A percentile compares a stretch with the other conserved stretches of the same genome.
Conservation (phyloP, 2,329 filamentous ascomycete species). For the Venturia oleaginea region DNA sequence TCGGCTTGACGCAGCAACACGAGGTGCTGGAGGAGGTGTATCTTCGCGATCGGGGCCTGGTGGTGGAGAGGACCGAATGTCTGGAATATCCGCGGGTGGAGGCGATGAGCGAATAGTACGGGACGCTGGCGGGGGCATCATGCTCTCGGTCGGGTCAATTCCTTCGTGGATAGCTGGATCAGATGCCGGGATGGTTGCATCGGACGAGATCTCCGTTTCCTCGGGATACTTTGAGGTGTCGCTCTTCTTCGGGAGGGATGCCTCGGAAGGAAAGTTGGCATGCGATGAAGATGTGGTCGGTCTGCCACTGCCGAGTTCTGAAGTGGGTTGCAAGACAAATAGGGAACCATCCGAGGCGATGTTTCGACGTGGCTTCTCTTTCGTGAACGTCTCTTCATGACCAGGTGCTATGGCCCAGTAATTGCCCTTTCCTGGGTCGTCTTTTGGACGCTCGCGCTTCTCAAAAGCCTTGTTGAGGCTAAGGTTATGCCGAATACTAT, state of each 20-base stretch:
- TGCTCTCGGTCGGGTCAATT: slow-evolving; percentile 30
- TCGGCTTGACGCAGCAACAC: not conserved
- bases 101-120: slow-evolving; percentile 56
- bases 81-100: slow-evolving; percentile 54
- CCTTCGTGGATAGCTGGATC: slow-evolving; percentile 42
- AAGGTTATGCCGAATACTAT: slow-evolving; percentile 96
- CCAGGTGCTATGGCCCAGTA: slow-evolving; percentile 94
- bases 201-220: slow-evolving; percentile 41
- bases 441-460: slow-evolving; percentile 91
- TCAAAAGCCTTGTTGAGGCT: slow-evolving; percentile 95
- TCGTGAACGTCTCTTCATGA: slow-evolving; percentile 80
- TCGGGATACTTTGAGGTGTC: slow-evolving; percentile 43
- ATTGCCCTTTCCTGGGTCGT: slow-evolving; percentile 94
- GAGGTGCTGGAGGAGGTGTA: slow-evolving; percentile 53
- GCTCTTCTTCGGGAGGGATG: slow-evolving; percentile 31
- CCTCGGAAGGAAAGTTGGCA: slow-evolving; percentile 25
- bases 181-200: slow-evolving; percentile 43
- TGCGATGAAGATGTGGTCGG: slow-evolving; percentile 26
- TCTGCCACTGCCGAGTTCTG: slow-evolving; percentile 19
- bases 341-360: slow-evolving; percentile 37
- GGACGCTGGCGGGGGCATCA: slow-evolving; percentile 33
- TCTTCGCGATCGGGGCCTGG: slow-evolving; percentile 56
- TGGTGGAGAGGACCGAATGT: slow-evolving; percentile 77
- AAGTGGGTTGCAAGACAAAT: slow-evolving; percentile 23
- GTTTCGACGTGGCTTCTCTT: slow-evolving; percentile 64